These are phyloP conservation scores for Linum tenue DNA, from an alignment of 345 rosid genomes.

Conservation along the genomic window DNA sequence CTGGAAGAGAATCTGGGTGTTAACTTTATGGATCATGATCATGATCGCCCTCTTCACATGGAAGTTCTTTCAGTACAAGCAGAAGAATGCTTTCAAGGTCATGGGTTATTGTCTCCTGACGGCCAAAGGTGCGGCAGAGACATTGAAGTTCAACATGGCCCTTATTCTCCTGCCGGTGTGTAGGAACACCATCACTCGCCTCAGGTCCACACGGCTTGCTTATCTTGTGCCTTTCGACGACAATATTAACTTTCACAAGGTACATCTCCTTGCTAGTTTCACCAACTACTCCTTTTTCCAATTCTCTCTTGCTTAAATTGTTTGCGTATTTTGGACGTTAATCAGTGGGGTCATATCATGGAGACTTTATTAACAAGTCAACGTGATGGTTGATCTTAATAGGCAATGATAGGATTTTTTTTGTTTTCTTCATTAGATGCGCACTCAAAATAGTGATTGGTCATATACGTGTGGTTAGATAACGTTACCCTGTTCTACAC, in stretches of 20 bases:
- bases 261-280: slow-evolving; percentile 11
- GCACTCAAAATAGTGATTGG: slow-evolving; percentile 5
- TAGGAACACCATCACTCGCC: slow-evolving; percentile 92
- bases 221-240: slow-evolving; percentile 83
- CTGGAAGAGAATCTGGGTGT: slow-evolving; percentile 92
- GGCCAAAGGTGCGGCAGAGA: slow-evolving; percentile 96
- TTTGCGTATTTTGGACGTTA: slow-evolving; percentile 27
- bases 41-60: slow-evolving; percentile 79
- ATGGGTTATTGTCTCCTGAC: slow-evolving; percentile 94
- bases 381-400: slow-evolving; percentile 17
- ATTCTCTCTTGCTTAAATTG: background rate
- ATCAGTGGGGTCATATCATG: slow-evolving; percentile 27
- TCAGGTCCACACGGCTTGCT: slow-evolving; percentile 70
- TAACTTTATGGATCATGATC: slow-evolving; percentile 63
- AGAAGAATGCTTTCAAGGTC: slow-evolving; percentile 50
- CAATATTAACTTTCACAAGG: slow-evolving; percentile 99
- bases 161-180: slow-evolving; percentile 91
- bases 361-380: slow-evolving; percentile 23
- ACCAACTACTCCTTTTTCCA: background rate
- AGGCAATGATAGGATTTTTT: background rate
- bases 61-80: slow-evolving; percentile 82
- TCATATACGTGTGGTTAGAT: slow-evolving; percentile 17
- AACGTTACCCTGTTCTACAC: background rate
- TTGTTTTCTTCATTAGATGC: background rate
- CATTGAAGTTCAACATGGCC: slow-evolving; percentile 93